Percentiles rank a stretch among this genome's conserved stretches.
Evolutionary conservation across 805 yeast species (phyloP).

Genomic region (Lipomyces lipofer): DNA sequence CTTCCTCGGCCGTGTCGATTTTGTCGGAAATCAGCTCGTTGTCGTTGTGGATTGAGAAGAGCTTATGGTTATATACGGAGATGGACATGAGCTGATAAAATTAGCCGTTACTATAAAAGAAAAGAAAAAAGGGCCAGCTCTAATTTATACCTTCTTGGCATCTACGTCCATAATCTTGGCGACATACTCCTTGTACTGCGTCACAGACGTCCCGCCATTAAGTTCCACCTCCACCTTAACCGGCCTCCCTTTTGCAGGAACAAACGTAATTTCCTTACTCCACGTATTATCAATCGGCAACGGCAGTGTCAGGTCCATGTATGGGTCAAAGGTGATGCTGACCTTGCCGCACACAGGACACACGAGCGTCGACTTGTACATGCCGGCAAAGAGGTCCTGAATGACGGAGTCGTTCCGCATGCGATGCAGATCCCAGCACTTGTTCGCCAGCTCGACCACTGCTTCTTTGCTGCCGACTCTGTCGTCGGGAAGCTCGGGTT

Average conservation of each 20-base stretch:
- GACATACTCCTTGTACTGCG: conserved; percentile 62
- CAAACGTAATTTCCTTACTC: conserved; percentile 62
- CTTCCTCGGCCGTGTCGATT: conserved; percentile 60
- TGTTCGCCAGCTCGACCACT: conserved; percentile 62
- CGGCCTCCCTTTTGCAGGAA: conserved; percentile 58
- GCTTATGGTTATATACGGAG: conserved; percentile 65
- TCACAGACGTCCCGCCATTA: conserved; percentile 60
- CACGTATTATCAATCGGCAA: conserved; percentile 75
- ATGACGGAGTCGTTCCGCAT: conserved; percentile 81
- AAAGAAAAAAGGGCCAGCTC: not conserved
- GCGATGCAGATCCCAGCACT: conserved; percentile 79
- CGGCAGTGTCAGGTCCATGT: conserved; percentile 84
- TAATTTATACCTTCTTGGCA: conserved; percentile 34
- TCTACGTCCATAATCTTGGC: conserved; percentile 46
- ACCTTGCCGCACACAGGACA: conserved; percentile 83
- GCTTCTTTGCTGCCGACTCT: conserved; percentile 52
- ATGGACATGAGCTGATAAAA: conserved; percentile 47
- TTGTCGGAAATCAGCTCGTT: conserved; percentile 60
- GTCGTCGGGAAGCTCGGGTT: conserved; percentile 72
- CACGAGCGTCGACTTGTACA: conserved; percentile 83
- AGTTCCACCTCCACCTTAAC: conserved; percentile 68
- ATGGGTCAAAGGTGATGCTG: conserved; percentile 91
- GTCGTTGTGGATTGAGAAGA: conserved; percentile 69
- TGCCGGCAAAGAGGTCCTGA: conserved; percentile 82
- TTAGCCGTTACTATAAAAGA: not conserved